A percentile compares a stretch with the other conserved stretches of the same genome.
Evolutionary conservation across 768 basidiomycete species (phyloP).

Genomic region (Xanthoconium purpureum): DNA sequence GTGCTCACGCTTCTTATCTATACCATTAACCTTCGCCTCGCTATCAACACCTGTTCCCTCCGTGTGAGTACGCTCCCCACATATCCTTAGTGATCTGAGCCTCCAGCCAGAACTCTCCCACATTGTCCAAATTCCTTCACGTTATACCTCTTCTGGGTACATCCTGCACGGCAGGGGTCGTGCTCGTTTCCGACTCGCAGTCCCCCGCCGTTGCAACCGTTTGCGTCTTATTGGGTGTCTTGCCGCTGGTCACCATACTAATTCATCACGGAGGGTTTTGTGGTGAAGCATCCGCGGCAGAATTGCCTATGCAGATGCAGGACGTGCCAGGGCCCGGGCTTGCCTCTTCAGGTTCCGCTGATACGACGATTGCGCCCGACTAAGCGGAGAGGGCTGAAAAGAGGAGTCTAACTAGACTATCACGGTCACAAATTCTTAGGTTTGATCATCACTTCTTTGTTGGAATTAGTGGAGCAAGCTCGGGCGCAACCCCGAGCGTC

Average conservation of each 20-base stretch:
- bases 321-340: not conserved
- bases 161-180: conserved; percentile 3
- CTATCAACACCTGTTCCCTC: conserved; percentile 4
- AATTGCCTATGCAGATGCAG: not conserved
- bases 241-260: not conserved
- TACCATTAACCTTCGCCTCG: conserved; percentile 20
- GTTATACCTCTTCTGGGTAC: conserved; percentile 13
- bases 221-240: not conserved
- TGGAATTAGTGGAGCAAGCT: too few relatives aligned
- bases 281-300: not conserved
- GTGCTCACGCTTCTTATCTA: conserved; percentile 22
- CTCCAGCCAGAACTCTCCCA: conserved; percentile 2
- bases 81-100: not conserved
- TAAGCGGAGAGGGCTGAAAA: not conserved
- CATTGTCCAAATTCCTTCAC: conserved; percentile 1
- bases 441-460: too few relatives aligned
- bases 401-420: too few relatives aligned
- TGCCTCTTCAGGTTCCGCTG: not conserved
- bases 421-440: too few relatives aligned
- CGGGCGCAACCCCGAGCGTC: too few relatives aligned
- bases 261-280: conserved; percentile 1
- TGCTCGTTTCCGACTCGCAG: conserved; percentile 2
- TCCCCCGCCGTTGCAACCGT: conserved; percentile 10
- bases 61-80: not conserved
- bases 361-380: not conserved